These are phyloP conservation scores for Parachlorella kessleri DNA, from an alignment of 139 green algal genomes.

Conservation along the genomic window DNA sequence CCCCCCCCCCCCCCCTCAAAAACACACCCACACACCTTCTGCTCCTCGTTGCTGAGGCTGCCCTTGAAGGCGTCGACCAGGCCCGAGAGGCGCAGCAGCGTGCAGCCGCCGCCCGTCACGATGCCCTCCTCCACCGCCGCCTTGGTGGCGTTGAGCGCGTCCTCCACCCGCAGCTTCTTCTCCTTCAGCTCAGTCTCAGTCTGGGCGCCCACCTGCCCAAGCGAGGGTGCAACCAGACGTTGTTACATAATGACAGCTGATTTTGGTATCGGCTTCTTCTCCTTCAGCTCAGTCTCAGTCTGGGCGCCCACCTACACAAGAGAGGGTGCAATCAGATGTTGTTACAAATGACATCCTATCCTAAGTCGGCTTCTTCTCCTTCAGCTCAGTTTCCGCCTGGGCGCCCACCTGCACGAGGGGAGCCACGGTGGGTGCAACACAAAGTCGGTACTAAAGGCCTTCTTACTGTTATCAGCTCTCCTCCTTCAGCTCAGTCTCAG, in stretches of 20 bases:
- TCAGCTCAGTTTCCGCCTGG: conserved; percentile 99
- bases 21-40: conserved; percentile 77
- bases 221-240: too few species aligned
- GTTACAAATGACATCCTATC: too few species aligned
- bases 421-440: too few species aligned
- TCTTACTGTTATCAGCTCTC: too few species aligned
- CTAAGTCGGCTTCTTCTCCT: conserved; percentile 99
- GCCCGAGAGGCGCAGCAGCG: conserved; percentile 90
- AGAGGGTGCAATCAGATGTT: too few species aligned
- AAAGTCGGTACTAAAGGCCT: too few species aligned
- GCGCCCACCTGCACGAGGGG: conserved; percentile 90
- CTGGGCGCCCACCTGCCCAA: conserved; percentile 93
- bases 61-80: conserved; percentile 85
- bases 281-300: conserved; percentile 99
- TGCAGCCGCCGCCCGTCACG: conserved; percentile 97
- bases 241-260: too few species aligned
- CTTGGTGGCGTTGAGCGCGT: conserved; percentile 99
- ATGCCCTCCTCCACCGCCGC: conserved; percentile 99
- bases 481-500: conserved; percentile 99
- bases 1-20: neutral
- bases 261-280: conserved; percentile 99
- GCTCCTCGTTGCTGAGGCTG: conserved; percentile 90
- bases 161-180: conserved; percentile 99
- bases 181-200: conserved; percentile 99
- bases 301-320: conserved; percentile 93